Evolutionary conservation across 805 yeast genomes (phyloP).

Genomic region (Spathaspora boniae): DNA sequence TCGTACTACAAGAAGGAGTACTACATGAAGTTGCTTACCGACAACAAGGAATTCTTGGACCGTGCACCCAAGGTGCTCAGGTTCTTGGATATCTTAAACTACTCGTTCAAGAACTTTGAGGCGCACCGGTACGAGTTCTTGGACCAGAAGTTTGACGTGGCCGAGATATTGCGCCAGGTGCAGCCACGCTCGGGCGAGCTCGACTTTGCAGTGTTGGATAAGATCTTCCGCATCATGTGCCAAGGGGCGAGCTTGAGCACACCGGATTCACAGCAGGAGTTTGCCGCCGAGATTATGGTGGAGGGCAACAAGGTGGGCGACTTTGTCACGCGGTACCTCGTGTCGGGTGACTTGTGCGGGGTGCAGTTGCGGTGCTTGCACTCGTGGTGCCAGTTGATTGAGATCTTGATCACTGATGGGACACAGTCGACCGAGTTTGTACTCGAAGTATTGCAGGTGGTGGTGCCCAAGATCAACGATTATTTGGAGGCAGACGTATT

Average conservation of each 20-base stretch:
- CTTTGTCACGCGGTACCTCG: constrained; percentile 39
- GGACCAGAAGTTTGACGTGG: constrained; percentile 24
- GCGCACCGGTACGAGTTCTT: constrained; percentile 32
- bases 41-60: constrained; percentile 44
- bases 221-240: constrained; percentile 20
- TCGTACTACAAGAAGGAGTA: constrained; percentile 49
- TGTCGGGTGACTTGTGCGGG: constrained; percentile 45
- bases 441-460: constrained; percentile 68
- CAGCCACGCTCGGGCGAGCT: constrained; percentile 21
- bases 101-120: constrained; percentile 44
- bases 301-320: constrained; percentile 28
- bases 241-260: constrained; percentile 16
- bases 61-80: constrained; percentile 68
- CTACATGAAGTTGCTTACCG: constrained; percentile 53
- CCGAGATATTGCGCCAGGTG: constrained; percentile 34
- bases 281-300: constrained; percentile 24
- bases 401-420: constrained; percentile 62
- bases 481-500: constrained; percentile 63
- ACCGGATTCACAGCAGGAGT: constrained; percentile 17
- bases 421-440: constrained; percentile 55
- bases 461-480: constrained; percentile 73
- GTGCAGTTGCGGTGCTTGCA: constrained; percentile 63
- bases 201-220: constrained; percentile 35
- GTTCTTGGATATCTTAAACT: constrained; percentile 68
- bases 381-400: constrained; percentile 81